These are phyloP conservation scores for Thinopyrum obtusiflorum DNA, from an alignment of 202 grass and related monocot genomes.

Conservation along the genomic window DNA sequence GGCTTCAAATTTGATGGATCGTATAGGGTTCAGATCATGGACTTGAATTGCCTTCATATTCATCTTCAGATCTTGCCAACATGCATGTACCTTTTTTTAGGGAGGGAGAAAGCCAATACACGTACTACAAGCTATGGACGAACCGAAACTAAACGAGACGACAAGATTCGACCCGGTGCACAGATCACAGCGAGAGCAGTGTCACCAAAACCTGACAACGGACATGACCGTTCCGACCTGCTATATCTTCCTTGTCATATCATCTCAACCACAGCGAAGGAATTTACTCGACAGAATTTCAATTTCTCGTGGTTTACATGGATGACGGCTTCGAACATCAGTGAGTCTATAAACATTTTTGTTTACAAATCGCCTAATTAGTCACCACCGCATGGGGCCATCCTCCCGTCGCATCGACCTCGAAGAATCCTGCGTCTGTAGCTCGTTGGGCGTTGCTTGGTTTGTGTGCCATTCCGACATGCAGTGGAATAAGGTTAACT, in stretches of 20 bases:
- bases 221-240: no score
- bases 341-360: constrained; percentile 4
- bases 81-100: no score
- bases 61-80: not conserved
- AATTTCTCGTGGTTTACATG: constrained; percentile 18
- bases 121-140: no score
- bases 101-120: no score
- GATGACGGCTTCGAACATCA: not conserved
- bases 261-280: not conserved
- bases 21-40: no score
- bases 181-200: no score
- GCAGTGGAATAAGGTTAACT: not conserved
- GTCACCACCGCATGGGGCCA: not conserved
- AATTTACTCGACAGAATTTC: not conserved
- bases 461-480: not conserved
- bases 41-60: not conserved
- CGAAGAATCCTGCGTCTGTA: not conserved
- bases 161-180: not conserved
- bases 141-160: not conserved
- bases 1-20: not conserved
- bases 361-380: constrained; percentile 34
- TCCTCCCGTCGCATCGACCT: not conserved
- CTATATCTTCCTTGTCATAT: not conserved
- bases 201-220: no score
- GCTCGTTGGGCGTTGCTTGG: not conserved